Conservation (phyloP, 192 early-diverging fungal genomes). For the Coemansia reversa region DNA sequence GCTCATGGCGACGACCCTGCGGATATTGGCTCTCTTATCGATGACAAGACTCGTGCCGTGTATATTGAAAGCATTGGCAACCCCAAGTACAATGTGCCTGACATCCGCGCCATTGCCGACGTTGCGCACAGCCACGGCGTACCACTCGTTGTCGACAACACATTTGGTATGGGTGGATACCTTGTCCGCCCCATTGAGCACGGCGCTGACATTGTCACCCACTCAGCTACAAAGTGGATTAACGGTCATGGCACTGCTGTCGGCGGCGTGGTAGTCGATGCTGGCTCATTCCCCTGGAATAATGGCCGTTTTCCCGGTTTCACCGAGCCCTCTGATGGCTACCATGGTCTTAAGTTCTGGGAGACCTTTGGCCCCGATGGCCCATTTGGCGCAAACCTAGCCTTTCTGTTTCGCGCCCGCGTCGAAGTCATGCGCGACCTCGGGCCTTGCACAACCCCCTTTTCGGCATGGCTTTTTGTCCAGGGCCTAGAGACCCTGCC, state of each 20-base stretch:
- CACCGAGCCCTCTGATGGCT: slow-evolving; percentile 72
- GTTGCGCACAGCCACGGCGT: slow-evolving; percentile 79
- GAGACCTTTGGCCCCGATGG: slow-evolving; percentile 78
- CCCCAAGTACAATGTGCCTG: slow-evolving; percentile 85
- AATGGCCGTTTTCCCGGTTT: slow-evolving; percentile 87
- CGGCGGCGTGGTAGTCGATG: slow-evolving; percentile 87
- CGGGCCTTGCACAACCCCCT: slow-evolving; percentile 82
- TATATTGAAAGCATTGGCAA: slow-evolving; percentile 92
- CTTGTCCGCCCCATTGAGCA: slow-evolving; percentile 82
- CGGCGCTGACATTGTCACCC: slow-evolving; percentile 94
- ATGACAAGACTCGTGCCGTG: slow-evolving; percentile 88
- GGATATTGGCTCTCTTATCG: slow-evolving; percentile 76
- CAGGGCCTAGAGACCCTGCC: slow-evolving; percentile 92
- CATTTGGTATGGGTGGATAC: slow-evolving; percentile 90
- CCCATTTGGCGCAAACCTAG: slow-evolving; percentile 56
- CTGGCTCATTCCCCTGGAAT: slow-evolving; percentile 85
- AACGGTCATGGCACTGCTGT: slow-evolving; percentile 89
- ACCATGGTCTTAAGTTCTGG: slow-evolving; percentile 87
- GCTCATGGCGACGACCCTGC: slow-evolving; percentile 69
- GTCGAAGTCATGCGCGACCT: slow-evolving; percentile 85
- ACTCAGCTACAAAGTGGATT: slow-evolving; percentile 94
- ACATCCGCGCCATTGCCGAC: slow-evolving; percentile 79
- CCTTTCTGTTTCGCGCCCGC: slow-evolving; percentile 76
- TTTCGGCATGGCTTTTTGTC: slow-evolving; percentile 82
- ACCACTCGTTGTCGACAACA: slow-evolving; percentile 95